These are phyloP conservation scores for Massariosphaeria phaeospora DNA, from an alignment of 495 filamentous ascomycete genomes.

Conservation along the genomic window DNA sequence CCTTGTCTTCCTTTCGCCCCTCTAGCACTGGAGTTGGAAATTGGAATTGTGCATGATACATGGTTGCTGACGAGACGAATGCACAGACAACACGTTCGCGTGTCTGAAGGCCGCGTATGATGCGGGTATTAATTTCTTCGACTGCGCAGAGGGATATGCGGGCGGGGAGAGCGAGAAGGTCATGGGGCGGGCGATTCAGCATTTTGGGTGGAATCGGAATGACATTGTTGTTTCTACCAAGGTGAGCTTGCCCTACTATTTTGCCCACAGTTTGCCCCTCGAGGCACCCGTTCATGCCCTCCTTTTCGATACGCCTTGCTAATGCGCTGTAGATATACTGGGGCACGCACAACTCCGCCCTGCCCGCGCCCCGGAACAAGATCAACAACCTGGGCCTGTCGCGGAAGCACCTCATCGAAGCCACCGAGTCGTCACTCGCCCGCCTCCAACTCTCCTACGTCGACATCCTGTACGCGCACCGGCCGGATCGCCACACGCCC, in stretches of 20 bases:
- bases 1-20: no score
- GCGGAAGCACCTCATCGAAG: conserved; percentile 79
- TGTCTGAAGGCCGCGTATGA: conserved; percentile 76
- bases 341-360: conserved; percentile 54
- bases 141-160: conserved; percentile 50
- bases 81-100: conserved; percentile 54
- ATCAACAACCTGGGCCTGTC: conserved; percentile 73
- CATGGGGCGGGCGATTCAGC: conserved; percentile 65
- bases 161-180: conserved; percentile 66
- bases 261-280: neutral
- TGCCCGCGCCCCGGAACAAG: conserved; percentile 44
- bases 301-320: neutral
- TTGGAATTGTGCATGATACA: neutral
- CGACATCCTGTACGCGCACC: conserved; percentile 79
- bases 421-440: conserved; percentile 56
- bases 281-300: neutral
- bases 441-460: conserved; percentile 71
- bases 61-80: neutral
- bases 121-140: conserved; percentile 70
- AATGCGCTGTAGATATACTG: conserved; percentile 59
- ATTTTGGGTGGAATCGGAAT: conserved; percentile 68
- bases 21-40: neutral
- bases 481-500: conserved; percentile 74
- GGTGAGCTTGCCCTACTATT: conserved; percentile 39
- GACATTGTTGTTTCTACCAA: conserved; percentile 86